These are phyloP conservation scores for Umbelopsis vinacea DNA, from an alignment of 192 early-diverging fungal species.

Conservation along the genomic window DNA sequence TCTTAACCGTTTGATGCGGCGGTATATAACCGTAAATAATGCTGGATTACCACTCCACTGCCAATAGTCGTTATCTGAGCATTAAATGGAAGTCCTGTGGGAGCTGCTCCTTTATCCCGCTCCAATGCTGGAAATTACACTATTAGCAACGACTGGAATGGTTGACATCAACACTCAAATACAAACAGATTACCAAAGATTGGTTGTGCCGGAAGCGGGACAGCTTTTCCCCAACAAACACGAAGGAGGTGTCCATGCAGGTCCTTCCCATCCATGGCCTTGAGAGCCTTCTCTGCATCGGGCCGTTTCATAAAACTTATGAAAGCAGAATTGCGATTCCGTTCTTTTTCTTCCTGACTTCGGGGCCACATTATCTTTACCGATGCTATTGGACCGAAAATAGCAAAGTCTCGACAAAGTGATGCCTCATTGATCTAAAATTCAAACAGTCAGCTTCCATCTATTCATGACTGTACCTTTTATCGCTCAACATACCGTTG, in stretches of 20 bases:
- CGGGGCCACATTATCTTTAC: conserved; percentile 98
- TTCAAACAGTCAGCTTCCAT: background rate
- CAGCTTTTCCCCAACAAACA: conserved; percentile 86
- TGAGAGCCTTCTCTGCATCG: conserved; percentile 71
- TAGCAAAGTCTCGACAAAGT: conserved; percentile 78
- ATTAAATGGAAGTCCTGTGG: conserved; percentile 63
- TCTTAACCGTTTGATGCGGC: conserved; percentile 35
- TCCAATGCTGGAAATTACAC: conserved; percentile 34
- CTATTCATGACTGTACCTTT: background rate
- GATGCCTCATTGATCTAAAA: conserved; percentile 64
- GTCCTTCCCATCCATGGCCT: conserved; percentile 73
- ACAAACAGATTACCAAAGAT: conserved; percentile 67
- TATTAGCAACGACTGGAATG: background rate
- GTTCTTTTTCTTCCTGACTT: conserved; percentile 77
- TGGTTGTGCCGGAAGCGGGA: conserved; percentile 73
- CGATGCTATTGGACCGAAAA: conserved; percentile 83
- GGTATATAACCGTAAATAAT: background rate
- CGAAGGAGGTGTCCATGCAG: conserved; percentile 62
- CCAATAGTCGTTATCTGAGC: conserved; percentile 50
- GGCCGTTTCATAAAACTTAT: conserved; percentile 86
- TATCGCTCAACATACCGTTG: conserved; percentile 41
- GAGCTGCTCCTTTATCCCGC: conserved; percentile 27
- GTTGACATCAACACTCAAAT: background rate
- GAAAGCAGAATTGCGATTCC: conserved; percentile 83
- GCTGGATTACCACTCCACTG: conserved; percentile 19